phyloP scores from a whole-genome alignment of 1,139 yeast genomes.

The Suhomyces panamericanus region DNA sequence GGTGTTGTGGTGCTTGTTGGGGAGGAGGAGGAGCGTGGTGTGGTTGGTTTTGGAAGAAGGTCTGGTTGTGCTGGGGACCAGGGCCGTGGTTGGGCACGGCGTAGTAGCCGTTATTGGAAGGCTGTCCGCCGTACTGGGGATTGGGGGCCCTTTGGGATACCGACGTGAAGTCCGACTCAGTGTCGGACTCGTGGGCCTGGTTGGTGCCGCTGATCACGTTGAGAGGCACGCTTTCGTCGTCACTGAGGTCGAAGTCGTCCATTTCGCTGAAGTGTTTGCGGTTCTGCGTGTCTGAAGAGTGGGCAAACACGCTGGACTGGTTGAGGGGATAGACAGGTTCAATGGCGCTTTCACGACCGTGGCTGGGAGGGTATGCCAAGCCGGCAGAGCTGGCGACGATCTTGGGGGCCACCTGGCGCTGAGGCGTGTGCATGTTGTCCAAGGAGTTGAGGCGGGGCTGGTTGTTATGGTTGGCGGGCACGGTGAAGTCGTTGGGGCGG shows the following conservation, averaged over 20 bases:
- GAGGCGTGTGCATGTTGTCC: conserved; percentile 8
- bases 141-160: conserved; percentile 79
- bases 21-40: background rate
- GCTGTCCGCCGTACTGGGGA: conserved; percentile 43
- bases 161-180: conserved; percentile 68
- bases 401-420: conserved; percentile 32
- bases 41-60: conserved; percentile 15
- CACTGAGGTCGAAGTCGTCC: conserved; percentile 29
- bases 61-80: conserved; percentile 12
- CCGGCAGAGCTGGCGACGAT: conserved; percentile 28
- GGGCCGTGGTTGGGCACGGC: conserved; percentile 13
- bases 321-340: conserved; percentile 13
- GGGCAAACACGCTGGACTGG: conserved; percentile 40
- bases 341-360: conserved; percentile 14
- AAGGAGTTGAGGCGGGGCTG: conserved; percentile 8
- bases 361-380: conserved; percentile 20
- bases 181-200: conserved; percentile 26
- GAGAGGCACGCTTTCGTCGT: conserved; percentile 16
- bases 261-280: conserved; percentile 50
- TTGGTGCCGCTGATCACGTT: conserved; percentile 1
- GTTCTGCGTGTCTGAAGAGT: conserved; percentile 49
- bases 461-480: background rate
- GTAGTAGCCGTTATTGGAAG: conserved; percentile 13
- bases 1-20: conserved; percentile 13
- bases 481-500: conserved; percentile 41